Evolutionary conservation across 202 grass and related monocot genomes (phyloP).

Genomic region (Cymbopogon flexuosus): DNA sequence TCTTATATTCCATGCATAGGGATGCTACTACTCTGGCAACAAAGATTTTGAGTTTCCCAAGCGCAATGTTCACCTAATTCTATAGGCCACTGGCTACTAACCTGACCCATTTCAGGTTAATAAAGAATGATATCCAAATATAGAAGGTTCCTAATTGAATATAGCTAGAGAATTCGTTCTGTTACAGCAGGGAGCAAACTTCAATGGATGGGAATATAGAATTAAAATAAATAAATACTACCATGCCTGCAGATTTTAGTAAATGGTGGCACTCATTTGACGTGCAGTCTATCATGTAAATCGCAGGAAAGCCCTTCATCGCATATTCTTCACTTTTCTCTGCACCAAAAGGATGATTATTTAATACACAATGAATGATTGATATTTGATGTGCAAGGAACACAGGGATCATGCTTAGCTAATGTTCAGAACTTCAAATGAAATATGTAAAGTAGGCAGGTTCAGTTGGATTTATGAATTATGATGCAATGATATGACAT

Average conservation of each 20-base stretch:
- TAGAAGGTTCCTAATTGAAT: background rate
- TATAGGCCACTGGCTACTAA: constrained; percentile 22
- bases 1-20: background rate
- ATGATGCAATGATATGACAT: background rate
- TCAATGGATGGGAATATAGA: no score
- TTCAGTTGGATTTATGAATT: background rate
- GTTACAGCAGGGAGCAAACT: no score
- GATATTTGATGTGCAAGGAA: constrained; percentile 19
- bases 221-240: constrained; percentile 36
- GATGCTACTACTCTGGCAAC: constrained; percentile 13
- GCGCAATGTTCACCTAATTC: background rate
- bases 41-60: constrained; percentile 19
- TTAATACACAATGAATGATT: constrained; percentile 33
- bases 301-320: constrained; percentile 51
- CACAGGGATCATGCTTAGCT: background rate
- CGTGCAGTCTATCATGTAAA: constrained; percentile 85
- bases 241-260: constrained; percentile 59
- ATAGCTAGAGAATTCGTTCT: no score
- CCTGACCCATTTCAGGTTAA: constrained; percentile 7
- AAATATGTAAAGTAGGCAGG: constrained; percentile 15
- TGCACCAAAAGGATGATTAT: constrained; percentile 38
- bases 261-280: constrained; percentile 71
- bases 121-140: constrained; percentile 11
- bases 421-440: background rate
- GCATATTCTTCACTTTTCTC: constrained; percentile 41